Conservation (phyloP, 495 filamentous ascomycete species). For the Copromyces sp. region DNA sequence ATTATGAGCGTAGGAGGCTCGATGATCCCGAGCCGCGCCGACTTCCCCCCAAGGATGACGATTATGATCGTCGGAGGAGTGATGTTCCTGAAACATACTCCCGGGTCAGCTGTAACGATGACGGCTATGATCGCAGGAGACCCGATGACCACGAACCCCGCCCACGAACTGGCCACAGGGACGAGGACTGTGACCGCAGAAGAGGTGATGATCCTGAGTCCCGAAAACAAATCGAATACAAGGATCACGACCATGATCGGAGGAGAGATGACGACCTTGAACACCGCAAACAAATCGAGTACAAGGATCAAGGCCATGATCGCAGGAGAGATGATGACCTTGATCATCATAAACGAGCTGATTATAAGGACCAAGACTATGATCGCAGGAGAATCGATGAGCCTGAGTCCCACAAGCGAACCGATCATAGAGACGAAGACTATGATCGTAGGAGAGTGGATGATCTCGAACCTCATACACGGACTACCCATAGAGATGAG, state of each 20-base stretch:
- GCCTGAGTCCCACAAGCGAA: not conserved
- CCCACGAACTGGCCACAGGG: not conserved
- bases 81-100: not conserved
- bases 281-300: not conserved
- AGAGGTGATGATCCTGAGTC: constrained; percentile 8
- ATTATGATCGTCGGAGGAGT: not conserved
- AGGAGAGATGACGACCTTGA: constrained; percentile 9
- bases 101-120: constrained; percentile 6
- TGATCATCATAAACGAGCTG: not conserved
- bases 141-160: constrained; percentile 5
- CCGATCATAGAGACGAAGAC: constrained; percentile 10
- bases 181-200: constrained; percentile 14
- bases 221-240: not conserved
- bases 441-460: constrained; percentile 15
- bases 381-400: not conserved
- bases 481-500: constrained; percentile 12
- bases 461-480: constrained; percentile 2
- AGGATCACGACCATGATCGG: constrained; percentile 2
- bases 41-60: not conserved
- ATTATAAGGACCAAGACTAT: constrained; percentile 2
- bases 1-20: not conserved
- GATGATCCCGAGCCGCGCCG: not conserved
- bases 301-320: constrained; percentile 2
- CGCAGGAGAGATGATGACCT: constrained; percentile 3
- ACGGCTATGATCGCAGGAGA: constrained; percentile 13